Percentiles rank a stretch among this genome's conserved stretches.
phyloP scores from a whole-genome alignment of 2,329 filamentous ascomycete genomes.

The Orbilia ellipsospora region DNA sequence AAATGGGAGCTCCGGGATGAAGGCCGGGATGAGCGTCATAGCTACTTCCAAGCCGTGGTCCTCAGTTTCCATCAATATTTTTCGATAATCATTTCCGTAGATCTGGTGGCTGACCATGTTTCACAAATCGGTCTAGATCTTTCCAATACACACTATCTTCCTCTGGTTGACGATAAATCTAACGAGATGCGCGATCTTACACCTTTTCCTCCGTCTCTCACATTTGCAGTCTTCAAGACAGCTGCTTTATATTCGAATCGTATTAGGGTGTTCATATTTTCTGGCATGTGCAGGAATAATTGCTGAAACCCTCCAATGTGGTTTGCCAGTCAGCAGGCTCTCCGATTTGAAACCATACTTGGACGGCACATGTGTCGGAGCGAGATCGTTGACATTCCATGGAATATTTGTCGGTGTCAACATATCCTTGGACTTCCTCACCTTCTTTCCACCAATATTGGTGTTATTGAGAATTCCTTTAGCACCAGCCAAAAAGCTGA shows the following conservation, averaged over 20 bases:
- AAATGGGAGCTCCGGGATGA: background rate
- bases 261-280: conserved; percentile 13
- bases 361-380: conserved; percentile 16
- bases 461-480: conserved; percentile 5
- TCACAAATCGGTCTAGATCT: background rate
- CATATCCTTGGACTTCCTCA: conserved; percentile 16
- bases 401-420: background rate
- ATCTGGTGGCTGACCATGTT: background rate
- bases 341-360: conserved; percentile 3
- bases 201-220: conserved; percentile 26
- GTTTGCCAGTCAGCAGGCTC: background rate
- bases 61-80: background rate
- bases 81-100: background rate
- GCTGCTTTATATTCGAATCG: background rate
- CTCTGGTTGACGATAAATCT: conserved; percentile 9
- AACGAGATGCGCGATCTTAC: conserved; percentile 19
- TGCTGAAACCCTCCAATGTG: conserved; percentile 14
- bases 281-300: background rate
- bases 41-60: background rate
- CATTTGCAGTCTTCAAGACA: conserved; percentile 5
- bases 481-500: conserved; percentile 14
- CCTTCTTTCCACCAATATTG: conserved; percentile 12
- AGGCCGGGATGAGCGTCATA: background rate
- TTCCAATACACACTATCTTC: conserved; percentile 9
- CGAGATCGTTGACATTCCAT: conserved; percentile 6